A percentile compares a stretch with the other conserved stretches of the same genome.
phyloP scores from a whole-genome alignment of 345 rosid genomes.

The Microthlaspi erraticum region DNA sequence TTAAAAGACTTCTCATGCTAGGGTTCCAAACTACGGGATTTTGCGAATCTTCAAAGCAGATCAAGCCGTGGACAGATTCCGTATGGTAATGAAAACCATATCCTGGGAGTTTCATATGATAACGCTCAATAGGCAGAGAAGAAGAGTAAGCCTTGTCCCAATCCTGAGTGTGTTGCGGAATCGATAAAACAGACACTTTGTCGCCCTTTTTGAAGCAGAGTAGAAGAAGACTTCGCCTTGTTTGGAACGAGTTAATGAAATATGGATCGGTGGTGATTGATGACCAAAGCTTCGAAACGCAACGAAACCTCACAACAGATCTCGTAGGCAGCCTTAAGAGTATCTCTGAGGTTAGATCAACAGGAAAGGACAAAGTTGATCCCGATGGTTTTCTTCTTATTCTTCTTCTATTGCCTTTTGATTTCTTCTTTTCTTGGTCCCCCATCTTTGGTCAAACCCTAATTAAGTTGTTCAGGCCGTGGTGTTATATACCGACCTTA shows the following conservation, averaged over 20 bases:
- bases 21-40: not conserved
- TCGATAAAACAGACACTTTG: not conserved
- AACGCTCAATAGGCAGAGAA: too few relatives aligned
- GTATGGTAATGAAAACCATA: too few relatives aligned
- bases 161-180: not conserved
- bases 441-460: too few relatives aligned
- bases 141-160: conserved; percentile 2
- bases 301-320: conserved; percentile 6
- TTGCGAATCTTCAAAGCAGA: not conserved
- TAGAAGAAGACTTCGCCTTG: not conserved
- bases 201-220: not conserved
- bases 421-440: too few relatives aligned
- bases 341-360: conserved; percentile 10
- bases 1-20: not conserved
- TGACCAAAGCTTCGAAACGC: conserved; percentile 9
- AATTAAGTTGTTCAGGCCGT: too few relatives aligned
- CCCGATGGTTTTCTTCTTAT: too few relatives aligned
- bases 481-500: too few relatives aligned
- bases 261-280: conserved; percentile 1
- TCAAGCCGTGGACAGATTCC: not conserved
- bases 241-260: not conserved
- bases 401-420: too few relatives aligned
- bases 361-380: not conserved
- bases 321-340: not conserved
- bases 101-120: not conserved